Percentiles rank a stretch among this genome's conserved stretches.
Evolutionary conservation across 345 rosid species (phyloP).

Genomic region (Iberis pinnata): DNA sequence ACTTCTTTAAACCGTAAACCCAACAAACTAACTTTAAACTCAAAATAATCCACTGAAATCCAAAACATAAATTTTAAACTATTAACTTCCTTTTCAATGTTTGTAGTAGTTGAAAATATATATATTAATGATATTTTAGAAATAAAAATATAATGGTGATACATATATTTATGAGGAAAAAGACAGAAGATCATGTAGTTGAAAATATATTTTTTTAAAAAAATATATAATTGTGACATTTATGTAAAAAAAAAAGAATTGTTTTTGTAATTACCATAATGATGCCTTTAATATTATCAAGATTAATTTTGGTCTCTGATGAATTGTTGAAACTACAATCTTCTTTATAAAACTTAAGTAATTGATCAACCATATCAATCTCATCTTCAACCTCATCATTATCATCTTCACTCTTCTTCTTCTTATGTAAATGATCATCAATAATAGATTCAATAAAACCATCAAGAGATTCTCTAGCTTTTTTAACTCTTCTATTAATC

Average conservation of each 20-base stretch:
- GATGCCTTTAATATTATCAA: slow-evolving; percentile 84
- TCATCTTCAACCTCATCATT: slow-evolving; percentile 28
- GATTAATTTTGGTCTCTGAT: slow-evolving; percentile 60
- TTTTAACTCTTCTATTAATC: slow-evolving; percentile 42
- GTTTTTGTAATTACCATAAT: slow-evolving; percentile 84
- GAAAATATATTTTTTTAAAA: too few species aligned
- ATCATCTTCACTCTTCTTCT: slow-evolving; percentile 12
- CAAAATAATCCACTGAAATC: too few species aligned
- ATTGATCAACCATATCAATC: slow-evolving; percentile 87
- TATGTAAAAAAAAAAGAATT: not conserved
- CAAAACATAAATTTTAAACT: too few species aligned
- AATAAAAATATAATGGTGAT: too few species aligned
- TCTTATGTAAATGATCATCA: slow-evolving; percentile 67
- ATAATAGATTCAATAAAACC: slow-evolving; percentile 68
- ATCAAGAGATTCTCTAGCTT: slow-evolving; percentile 66
- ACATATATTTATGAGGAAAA: too few species aligned
- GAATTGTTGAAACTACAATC: slow-evolving; percentile 57
- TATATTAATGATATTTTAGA: too few species aligned
- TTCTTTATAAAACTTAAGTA: slow-evolving; percentile 71
- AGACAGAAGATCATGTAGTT: too few species aligned
- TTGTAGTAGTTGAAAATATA: too few species aligned
- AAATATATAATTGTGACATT: too few species aligned
- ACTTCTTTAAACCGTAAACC: too few species aligned
- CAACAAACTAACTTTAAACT: too few species aligned
- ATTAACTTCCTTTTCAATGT: too few species aligned